Evolutionary conservation across 2,329 filamentous ascomycete genomes (phyloP).

Genomic region (Emmonsia crescens): DNA sequence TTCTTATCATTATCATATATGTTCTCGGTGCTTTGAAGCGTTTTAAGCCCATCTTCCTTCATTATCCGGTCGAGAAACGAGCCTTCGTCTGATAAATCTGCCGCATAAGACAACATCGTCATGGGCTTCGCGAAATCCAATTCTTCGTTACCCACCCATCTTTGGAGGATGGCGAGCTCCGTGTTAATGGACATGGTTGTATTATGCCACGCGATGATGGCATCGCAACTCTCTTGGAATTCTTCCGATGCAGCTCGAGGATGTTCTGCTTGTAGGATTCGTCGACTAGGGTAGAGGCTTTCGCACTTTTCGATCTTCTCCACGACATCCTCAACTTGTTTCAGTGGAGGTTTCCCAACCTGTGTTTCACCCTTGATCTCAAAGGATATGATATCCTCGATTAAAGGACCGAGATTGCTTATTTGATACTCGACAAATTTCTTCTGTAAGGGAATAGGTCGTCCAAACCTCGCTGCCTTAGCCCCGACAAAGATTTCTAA

Average conservation of each 20-base stretch:
- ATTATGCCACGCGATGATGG: conserved; percentile 92
- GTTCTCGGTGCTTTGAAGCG: conserved; percentile 61
- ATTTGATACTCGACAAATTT: conserved; percentile 82
- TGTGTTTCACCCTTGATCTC: conserved; percentile 89
- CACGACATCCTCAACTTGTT: conserved; percentile 85
- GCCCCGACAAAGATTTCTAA: conserved; percentile 80
- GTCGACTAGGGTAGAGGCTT: conserved; percentile 69
- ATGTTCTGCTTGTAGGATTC: conserved; percentile 62
- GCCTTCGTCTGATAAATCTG: conserved; percentile 74
- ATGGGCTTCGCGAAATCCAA: conserved; percentile 77
- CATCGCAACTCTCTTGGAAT: conserved; percentile 74
- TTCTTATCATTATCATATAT: conserved; percentile 30
- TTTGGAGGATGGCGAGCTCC: conserved; percentile 79
- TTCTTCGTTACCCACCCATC: conserved; percentile 94
- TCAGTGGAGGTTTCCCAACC: conserved; percentile 72
- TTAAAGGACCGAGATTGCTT: conserved; percentile 56
- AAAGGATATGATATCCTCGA: conserved; percentile 87
- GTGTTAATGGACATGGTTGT: conserved; percentile 94
- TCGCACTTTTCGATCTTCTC: conserved; percentile 84
- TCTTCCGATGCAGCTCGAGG: conserved; percentile 63
- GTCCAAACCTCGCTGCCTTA: conserved; percentile 70
- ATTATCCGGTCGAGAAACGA: conserved; percentile 90
- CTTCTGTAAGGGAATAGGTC: conserved; percentile 72
- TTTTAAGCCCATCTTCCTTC: conserved; percentile 91
- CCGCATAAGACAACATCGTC: conserved; percentile 54